phyloP scores from a whole-genome alignment of 2,329 filamentous ascomycete genomes.

The Phaeosphaeria sp. region DNA sequence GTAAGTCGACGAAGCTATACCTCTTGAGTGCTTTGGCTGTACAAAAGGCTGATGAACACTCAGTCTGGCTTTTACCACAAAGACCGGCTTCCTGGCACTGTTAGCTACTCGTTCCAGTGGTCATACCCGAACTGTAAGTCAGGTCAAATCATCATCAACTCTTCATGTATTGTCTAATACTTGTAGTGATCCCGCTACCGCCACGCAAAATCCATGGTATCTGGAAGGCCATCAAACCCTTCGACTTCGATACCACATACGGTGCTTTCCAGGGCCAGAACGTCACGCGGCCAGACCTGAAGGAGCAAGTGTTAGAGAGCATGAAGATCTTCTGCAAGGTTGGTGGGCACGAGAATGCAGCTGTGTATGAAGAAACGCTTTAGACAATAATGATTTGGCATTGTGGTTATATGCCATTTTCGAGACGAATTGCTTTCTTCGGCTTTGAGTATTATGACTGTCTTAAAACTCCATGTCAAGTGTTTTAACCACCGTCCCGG shows the following conservation, averaged over 20 bases:
- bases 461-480: constrained; percentile 5
- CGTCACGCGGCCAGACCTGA: constrained; percentile 63
- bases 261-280: constrained; percentile 71
- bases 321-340: constrained; percentile 73
- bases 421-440: neutral
- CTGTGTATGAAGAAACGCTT: constrained; percentile 43
- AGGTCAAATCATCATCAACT: constrained; percentile 64
- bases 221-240: constrained; percentile 69
- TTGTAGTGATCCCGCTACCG: constrained; percentile 66
- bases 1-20: constrained; percentile 35
- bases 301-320: constrained; percentile 72
- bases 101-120: constrained; percentile 75
- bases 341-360: constrained; percentile 56
- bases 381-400: constrained; percentile 2
- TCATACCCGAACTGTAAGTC: constrained; percentile 51
- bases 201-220: constrained; percentile 70
- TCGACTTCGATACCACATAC: constrained; percentile 70
- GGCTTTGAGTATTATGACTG: constrained; percentile 14
- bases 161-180: constrained; percentile 11
- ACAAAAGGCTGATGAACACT: constrained; percentile 1
- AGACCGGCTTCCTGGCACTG: constrained; percentile 53
- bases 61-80: constrained; percentile 47
- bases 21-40: constrained; percentile 1
- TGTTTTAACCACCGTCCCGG: constrained; percentile 1
- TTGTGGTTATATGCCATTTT: neutral